A percentile compares a stretch with the other conserved stretches of the same genome.
Conservation (phyloP, 352 stramenopile species). For the Phytophthora brassicae region DNA sequence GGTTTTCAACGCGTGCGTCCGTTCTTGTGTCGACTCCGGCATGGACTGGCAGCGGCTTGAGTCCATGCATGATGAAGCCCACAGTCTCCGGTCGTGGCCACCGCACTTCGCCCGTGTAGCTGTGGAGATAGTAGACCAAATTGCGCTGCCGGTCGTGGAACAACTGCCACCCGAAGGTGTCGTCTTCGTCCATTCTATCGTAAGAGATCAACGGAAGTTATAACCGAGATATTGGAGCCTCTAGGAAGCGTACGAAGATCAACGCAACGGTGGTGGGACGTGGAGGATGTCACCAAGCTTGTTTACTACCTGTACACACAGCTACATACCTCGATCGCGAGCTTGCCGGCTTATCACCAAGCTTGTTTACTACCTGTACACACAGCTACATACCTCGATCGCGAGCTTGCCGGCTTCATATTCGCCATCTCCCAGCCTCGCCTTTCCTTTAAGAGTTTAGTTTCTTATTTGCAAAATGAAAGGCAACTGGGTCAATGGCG, state of each 20-base stretch:
- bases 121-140: constrained; percentile 61
- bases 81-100: constrained; percentile 52
- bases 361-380: neutral
- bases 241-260: constrained; percentile 7
- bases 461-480: constrained; percentile 39
- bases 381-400: constrained; percentile 28
- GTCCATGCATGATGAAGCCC: constrained; percentile 54
- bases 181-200: constrained; percentile 19
- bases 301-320: neutral
- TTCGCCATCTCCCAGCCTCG: constrained; percentile 10
- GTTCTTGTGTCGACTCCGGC: constrained; percentile 2
- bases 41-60: constrained; percentile 36
- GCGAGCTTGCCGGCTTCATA: constrained; percentile 5
- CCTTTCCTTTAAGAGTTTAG: constrained; percentile 15
- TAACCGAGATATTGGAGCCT: constrained; percentile 6
- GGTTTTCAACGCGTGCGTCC: constrained; percentile 12
- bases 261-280: neutral
- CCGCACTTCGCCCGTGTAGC: constrained; percentile 74
- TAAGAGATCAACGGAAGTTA: neutral
- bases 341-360: neutral
- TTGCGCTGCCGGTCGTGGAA: constrained; percentile 53
- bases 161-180: constrained; percentile 60
- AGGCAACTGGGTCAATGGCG: constrained; percentile 36
- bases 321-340: constrained; percentile 27
- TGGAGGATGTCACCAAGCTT: neutral